Conservation (phyloP, 257 asterid genomes). For the Plantago major region DNA sequence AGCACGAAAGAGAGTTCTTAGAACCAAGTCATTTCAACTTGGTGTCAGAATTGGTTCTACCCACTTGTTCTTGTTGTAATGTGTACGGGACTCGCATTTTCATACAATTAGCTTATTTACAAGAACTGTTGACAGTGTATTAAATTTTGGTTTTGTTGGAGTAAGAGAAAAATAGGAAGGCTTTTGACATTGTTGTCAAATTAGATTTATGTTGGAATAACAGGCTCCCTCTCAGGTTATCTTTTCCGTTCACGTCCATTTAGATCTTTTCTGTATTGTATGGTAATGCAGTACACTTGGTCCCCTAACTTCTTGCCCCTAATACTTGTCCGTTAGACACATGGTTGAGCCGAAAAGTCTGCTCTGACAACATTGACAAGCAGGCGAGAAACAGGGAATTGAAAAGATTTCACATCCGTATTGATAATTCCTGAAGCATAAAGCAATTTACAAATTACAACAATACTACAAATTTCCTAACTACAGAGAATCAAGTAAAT, state of each 20-base stretch:
- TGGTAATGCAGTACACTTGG: neutral
- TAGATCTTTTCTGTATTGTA: neutral
- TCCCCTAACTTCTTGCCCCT: too few relatives aligned
- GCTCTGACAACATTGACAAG: too few relatives aligned
- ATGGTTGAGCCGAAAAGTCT: too few relatives aligned
- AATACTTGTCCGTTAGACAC: too few relatives aligned
- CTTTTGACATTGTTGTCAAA: neutral
- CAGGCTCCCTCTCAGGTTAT: neutral
- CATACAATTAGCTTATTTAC: neutral
- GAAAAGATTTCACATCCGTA: neutral
- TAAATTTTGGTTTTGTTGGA: slow-evolving; percentile 1
- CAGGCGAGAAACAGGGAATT: neutral
- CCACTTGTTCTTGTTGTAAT: slow-evolving; percentile 2
- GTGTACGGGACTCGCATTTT: neutral
- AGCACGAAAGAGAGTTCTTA: slow-evolving; percentile 46
- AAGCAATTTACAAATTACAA: neutral
- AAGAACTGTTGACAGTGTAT: neutral
- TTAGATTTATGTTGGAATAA: neutral
- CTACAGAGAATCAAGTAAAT: neutral
- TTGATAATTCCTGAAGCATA: neutral
- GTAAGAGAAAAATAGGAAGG: neutral
- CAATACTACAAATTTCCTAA: slow-evolving; percentile 1
- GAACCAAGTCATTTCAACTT: neutral
- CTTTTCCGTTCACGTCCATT: neutral
- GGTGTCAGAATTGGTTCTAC: slow-evolving; percentile 16